phyloP scores from a whole-genome alignment of 352 stramenopile species.

The Bremia lactucae region DNA sequence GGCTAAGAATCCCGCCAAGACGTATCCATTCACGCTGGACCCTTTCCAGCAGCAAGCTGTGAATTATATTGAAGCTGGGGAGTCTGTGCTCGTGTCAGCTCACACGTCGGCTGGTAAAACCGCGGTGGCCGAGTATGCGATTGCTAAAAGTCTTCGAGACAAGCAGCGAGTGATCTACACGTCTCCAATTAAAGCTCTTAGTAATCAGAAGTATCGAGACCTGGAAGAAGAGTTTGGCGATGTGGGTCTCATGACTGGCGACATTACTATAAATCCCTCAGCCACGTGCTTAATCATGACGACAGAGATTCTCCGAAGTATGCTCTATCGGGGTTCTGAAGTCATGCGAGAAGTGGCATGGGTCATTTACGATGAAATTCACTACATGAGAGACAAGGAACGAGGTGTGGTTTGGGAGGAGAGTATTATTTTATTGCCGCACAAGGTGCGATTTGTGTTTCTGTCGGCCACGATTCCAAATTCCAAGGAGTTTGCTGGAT shows the following conservation, averaged over 20 bases:
- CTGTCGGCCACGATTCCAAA: constrained; percentile 98
- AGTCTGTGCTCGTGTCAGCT: constrained; percentile 97
- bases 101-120: constrained; percentile 98
- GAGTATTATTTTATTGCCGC: constrained; percentile 96
- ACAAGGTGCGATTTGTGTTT: constrained; percentile 99
- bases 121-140: constrained; percentile 97
- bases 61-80: constrained; percentile 91
- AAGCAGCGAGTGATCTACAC: constrained; percentile 97
- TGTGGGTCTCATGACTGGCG: constrained; percentile 98
- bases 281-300: constrained; percentile 97
- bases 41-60: constrained; percentile 97
- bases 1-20: constrained; percentile 88
- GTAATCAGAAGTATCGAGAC: constrained; percentile 99
- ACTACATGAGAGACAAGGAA: constrained; percentile 99
- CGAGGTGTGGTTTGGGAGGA: constrained; percentile 98
- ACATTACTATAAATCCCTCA: constrained; percentile 99
- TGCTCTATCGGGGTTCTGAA: constrained; percentile 98
- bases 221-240: constrained; percentile 90
- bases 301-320: constrained; percentile 95
- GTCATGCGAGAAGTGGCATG: constrained; percentile 97
- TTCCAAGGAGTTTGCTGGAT: constrained; percentile 92
- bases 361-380: constrained; percentile 99
- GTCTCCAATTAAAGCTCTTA: constrained; percentile 98
- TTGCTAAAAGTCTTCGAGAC: constrained; percentile 92
- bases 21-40: constrained; percentile 96